Base-by-base conservation (phyloP, 2,329 filamentous ascomycete species). In the Phaeosphaeriaceae sp. region DNA sequence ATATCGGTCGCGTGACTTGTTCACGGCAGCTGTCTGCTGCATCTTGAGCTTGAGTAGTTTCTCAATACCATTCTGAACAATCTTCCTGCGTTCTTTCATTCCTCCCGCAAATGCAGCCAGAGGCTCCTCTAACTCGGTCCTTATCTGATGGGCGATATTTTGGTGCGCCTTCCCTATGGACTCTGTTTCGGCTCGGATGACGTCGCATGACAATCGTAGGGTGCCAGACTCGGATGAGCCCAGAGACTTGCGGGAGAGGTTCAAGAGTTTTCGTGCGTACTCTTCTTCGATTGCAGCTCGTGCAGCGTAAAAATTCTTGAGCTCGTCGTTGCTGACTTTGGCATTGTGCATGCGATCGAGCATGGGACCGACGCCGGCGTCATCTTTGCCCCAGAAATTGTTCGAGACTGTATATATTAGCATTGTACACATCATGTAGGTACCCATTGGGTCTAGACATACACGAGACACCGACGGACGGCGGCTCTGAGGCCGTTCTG, bases 371-470 rank as follows among this genome's bases (percentile, higher is more conserved):
- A 99, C 92, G 71, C 94, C 95, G 42, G 93, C 94, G 81, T 99
- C 94, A 74, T 97, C 93, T 81, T 96, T 97, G 58, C 94, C 94
- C 94, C 94, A 99, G 76, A 99, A 99, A 74, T 99, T 99, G 79
- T 99, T 99, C 67, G 94, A 93, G 79, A 99, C 92, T 92, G 60
- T 48, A n/a, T 11, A 8, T 13, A 61, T 78, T 50, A 77, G 75
- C 6, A 3, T 5, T 17, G 21, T 20, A 15, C 29, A 11, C 5
- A n/a, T 12, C 33, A 20, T 13, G n/a, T 28, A 18, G 4, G 33
- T n/a, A 26, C 2, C 23, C 6, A 8, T 26, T 26, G 23, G 23
- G 23, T 11, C 23, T 26, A 11, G 9, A 41, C 64, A 67, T 78
- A 88, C 86, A 89, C 38, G 87, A 89, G 68, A 89, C 77, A 62